Evolutionary conservation across 2,329 filamentous ascomycete species (phyloP), one percentile per base, ranked within the genome.

Genomic region (Apiospora rasikravindrae): DNA sequence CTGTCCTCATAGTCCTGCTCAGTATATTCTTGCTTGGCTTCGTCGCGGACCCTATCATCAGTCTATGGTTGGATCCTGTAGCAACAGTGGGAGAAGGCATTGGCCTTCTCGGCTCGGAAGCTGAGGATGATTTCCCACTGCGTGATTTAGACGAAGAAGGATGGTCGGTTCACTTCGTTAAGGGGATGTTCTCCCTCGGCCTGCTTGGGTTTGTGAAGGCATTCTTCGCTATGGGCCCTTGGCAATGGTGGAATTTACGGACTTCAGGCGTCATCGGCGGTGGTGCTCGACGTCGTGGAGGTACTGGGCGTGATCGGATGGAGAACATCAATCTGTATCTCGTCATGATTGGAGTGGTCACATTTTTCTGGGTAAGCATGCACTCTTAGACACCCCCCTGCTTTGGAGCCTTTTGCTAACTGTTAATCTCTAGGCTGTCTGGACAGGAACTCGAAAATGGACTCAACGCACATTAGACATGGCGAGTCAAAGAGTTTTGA

Each of bases 41-140:
- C 78, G 84, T 98, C 75, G 96, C 95, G 73, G 95, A 98, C 82
- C 95, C 95, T 1, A 94, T 98, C 73, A 92, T 98, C 81, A 94
- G 95, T 77, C 84, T 98, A 40, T 98, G 96, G 85, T 84, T 96
- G 71, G 94, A 98, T 78, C 95, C 95, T 0, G 83, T 90, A 71
- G 90, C 91, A 69, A 90, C 89, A 14, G 85, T 92, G 69, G 81
- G 84, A 45, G 87, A 88, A 29, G 71, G 40, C 26, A 42, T 73
- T 5, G 72, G 72, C 76, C 73, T 83, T 76, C 77, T 83, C 64
- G 78, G 81, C 22, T 83, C 83, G 45, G 85, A 85, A 57, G 77
- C 82, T 53, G 82, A 86, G 68, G 77, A 82, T n/a, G 72, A 73
- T 45, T 42, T 68, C 7, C 68, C 45, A 26, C 19, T 69, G 68